Base-by-base conservation (phyloP, 129 eudicot genomes). In the Erigeron canadensis region DNA sequence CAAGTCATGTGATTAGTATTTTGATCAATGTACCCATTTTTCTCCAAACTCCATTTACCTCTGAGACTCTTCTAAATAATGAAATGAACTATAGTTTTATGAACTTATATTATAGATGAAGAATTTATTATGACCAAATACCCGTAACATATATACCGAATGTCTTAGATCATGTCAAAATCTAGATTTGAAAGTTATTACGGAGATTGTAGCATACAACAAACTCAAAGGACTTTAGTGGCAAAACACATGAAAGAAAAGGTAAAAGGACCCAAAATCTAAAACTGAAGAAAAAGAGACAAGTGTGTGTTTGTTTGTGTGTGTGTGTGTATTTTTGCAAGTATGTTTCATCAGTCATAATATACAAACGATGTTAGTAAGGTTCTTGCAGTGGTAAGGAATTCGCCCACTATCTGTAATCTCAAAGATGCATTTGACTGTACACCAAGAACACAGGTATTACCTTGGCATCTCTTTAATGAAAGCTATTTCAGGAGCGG, bases 381-480 rank as follows among this genome's bases (percentile, higher is more conserved):
- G 45, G 39, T 61, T 50, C 41, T 59, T 53, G 18, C 9, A 18
- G 59, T 48, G 21, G 19, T 18, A 47, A 56, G 8, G 17, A 23
- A 45, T 42, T 64, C 62, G 59, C 56, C 56, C n/a, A 38, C 21
- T 40, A n/a, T n/a, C n/a, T n/a, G n/a, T n/a, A n/a, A n/a, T n/a
- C n/a, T n/a, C n/a, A n/a, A n/a, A n/a, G n/a, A n/a, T n/a, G n/a
- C n/a, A n/a, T 48, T 62, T 18, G 11, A 41, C 44, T 73, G 5
- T 13, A 61, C 37, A 60, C 59, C 48, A 19, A 46, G 21, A 40
- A n/a, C n/a, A 16, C 71, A 22, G 5, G 15, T 15, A 44, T 63
- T 51, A 86, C 81, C 80, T 82, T 3, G 72, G 71, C 10, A 59
- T 75, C 79, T 80, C 96, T 82, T 71, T 89, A 53, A 89, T 86